Evolutionary conservation across 192 early-diverging fungal genomes (phyloP).

Genomic region (Entrophospora sp.): DNA sequence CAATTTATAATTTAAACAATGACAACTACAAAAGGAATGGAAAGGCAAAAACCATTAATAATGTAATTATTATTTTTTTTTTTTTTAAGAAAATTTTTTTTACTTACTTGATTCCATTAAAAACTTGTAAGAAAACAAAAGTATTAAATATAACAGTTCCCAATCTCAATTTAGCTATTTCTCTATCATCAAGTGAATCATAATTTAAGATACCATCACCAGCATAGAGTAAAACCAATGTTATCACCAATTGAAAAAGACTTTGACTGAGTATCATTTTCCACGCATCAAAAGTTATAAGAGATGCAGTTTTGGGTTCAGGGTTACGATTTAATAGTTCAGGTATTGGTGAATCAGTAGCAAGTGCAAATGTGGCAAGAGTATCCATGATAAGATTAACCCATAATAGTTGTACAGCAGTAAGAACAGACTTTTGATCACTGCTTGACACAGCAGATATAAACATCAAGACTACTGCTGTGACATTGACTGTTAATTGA

Average conservation of each 20-base stretch:
- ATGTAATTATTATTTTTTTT: not conserved
- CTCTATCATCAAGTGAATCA: constrained; percentile 17
- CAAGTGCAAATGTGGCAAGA: constrained; percentile 92
- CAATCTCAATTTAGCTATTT: constrained; percentile 34
- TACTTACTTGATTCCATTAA: constrained; percentile 51
- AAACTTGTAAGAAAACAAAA: constrained; percentile 63
- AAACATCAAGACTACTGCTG: constrained; percentile 74
- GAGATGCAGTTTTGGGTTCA: constrained; percentile 65
- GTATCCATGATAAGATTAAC: constrained; percentile 99
- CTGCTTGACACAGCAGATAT: constrained; percentile 58
- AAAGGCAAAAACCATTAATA: not conserved
- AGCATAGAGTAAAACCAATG: constrained; percentile 62
- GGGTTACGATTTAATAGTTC: constrained; percentile 85
- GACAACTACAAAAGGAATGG: constrained; percentile 41
- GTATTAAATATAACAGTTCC: constrained; percentile 87
- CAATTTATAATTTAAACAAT: constrained; percentile 60
- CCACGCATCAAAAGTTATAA: constrained; percentile 91
- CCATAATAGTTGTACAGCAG: constrained; percentile 95
- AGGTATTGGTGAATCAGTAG: constrained; percentile 84
- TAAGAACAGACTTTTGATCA: constrained; percentile 74
- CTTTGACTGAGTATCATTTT: constrained; percentile 91
- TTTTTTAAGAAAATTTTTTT: not conserved
- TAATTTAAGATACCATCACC: constrained; percentile 52
- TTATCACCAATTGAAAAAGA: constrained; percentile 78
- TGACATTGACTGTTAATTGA: constrained; percentile 96